Evolutionary conservation across 208 protist species (phyloP), one percentile per base, ranked within the genome.

Genomic region (Leishmania arabica): DNA sequence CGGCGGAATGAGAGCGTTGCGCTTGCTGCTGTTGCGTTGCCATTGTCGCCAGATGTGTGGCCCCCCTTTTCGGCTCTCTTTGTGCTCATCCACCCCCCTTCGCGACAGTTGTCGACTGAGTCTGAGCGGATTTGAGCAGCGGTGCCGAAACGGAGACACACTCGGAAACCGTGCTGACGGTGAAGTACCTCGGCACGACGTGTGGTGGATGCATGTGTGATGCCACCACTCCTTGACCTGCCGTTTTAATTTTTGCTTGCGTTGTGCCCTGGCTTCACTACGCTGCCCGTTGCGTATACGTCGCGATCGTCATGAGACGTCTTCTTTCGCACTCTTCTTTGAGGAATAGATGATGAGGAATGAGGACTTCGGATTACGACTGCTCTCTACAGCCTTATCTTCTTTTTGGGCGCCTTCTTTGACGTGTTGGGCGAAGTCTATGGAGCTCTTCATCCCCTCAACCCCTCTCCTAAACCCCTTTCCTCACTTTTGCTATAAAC

Each of bases 51-150:
- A 53, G 47, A 15, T 31, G 69, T 73, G 69, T 27, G 27, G 27
- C 45, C 24, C 21, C 40, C 45, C 69, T 53, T 73, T 73, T 73
- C 2, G 45, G 69, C 69, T 19, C 69, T 73, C 45, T 73, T 73
- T 51, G 40, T 34, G 37, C 31, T 45, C 13, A 47, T 53, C 49
- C 40, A 24, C 56, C 56, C 42, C 45, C 69, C 45, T 73, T 53
- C 51, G 69, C 51, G 69, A 73, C 1, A 27, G 69, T 54, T 73
- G 27, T n/a, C n/a, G 69, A 54, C 19, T 13, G 24, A 21, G 69
- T 9, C 9, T 37, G 40, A 73, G 40, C 45, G n/a, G 40, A 51
- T 24, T 19, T 54, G 69, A 37, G 8, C 45, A 54, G 69, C 69
- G 45, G 47, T 73, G 69, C 9, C 69, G 13, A 51, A 53, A 54